Evolutionary conservation across 2,329 filamentous ascomycete species (phyloP), one percentile per base, ranked within the genome.

Genomic region (Alternaria viburni): DNA sequence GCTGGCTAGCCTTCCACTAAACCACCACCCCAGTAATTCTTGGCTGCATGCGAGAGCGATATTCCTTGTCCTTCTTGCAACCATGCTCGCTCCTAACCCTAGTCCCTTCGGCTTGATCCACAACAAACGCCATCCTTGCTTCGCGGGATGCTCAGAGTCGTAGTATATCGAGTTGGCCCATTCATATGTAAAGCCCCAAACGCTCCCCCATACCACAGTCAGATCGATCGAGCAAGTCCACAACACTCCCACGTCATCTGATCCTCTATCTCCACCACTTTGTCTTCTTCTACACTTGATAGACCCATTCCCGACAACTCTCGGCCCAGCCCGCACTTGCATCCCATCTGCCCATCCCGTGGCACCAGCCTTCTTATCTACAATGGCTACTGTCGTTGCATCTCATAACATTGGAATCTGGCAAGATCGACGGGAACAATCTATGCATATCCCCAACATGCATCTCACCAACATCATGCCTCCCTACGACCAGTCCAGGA

Each of bases 351-450:
- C 58, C 59, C 68, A 55, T 64, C 61, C 55, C 54, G 64, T 61
- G 69, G 66, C 64, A 64, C 59, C 28, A 66, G 66, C 69, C 65
- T 59, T 56, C 68, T 64, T 65, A 66, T 71, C 68, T 68, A 68
- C 69, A 64, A 80, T 80, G 77, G 74, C 79, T 50, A 72, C 77
- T 55, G 77, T 79, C 62, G 71, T 80, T 74, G 77, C 76, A 52
- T 67, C 74, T 65, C 77, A 79, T 17, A 78, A 77, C 60, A 63
- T 70, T 44, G 72, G 68, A 50, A 64, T 79, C 54, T 81, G 78
- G 78, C 77, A 74, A 66, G 72, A 73, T 59, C 75, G 74, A 68
- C 64, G 68, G 50, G 74, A 79, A 46, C 69, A 72, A 47, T 36
- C 71, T 25, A 66, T 75, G 43, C 72, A 78, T 46, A 71, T 77